These are phyloP conservation scores for Naematelia aurantialba DNA, from an alignment of 768 basidiomycete species.

Conservation along the genomic window DNA sequence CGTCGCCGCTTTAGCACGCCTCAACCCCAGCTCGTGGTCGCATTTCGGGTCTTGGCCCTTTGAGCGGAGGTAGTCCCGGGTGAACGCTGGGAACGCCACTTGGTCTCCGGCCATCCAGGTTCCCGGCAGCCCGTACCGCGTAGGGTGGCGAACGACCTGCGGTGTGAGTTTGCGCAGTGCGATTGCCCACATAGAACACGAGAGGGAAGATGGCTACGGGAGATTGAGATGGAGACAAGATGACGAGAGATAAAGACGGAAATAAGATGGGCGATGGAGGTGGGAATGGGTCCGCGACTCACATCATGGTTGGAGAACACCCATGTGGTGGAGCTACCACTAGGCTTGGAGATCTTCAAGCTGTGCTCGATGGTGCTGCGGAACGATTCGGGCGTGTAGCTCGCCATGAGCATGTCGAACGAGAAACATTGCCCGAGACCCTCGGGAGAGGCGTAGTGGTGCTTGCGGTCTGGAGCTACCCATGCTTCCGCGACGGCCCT, in stretches of 20 bases:
- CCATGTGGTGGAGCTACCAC: slow-evolving; percentile 35
- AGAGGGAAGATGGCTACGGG: not conserved
- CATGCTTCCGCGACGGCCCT: slow-evolving; percentile 43
- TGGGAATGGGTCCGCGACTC: too few species aligned
- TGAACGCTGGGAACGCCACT: slow-evolving; percentile 9
- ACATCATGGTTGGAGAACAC: slow-evolving; percentile 35
- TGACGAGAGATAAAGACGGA: too few species aligned
- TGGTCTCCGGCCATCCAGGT: slow-evolving; percentile 5
- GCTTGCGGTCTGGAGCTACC: slow-evolving; percentile 35
- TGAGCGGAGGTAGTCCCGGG: slow-evolving; percentile 14
- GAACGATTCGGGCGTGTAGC: slow-evolving; percentile 28
- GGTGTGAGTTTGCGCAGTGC: not conserved
- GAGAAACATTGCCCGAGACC: slow-evolving; percentile 42
- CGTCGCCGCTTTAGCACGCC: slow-evolving; percentile 28
- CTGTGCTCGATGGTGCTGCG: slow-evolving; percentile 19
- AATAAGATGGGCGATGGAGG: too few species aligned
- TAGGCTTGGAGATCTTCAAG: slow-evolving; percentile 11
- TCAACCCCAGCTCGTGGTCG: slow-evolving; percentile 23
- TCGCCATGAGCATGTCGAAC: slow-evolving; percentile 38
- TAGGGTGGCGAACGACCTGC: slow-evolving; percentile 36
- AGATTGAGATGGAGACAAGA: too few species aligned
- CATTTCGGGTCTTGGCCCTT: slow-evolving; percentile 18
- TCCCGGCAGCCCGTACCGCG: slow-evolving; percentile 33
- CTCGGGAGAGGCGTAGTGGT: slow-evolving; percentile 30
- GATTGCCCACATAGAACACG: not conserved